Percentiles rank a stretch among this genome's conserved stretches.
Evolutionary conservation across 2,329 filamentous ascomycete genomes (phyloP).

Genomic region (Hypoxylon sp.): DNA sequence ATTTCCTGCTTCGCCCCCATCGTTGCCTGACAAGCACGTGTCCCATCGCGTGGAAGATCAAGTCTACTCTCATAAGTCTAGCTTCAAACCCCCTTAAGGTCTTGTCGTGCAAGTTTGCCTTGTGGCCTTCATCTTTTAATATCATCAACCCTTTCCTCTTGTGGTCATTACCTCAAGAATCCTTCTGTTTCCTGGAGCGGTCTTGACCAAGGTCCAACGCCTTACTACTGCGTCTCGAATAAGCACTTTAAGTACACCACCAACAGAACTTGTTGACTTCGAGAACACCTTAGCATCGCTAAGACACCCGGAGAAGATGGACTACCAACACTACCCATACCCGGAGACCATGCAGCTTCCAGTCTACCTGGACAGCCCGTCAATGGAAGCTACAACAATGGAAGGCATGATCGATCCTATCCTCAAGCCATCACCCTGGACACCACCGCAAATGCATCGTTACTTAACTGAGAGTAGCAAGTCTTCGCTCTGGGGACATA

Average conservation of each 20-base stretch:
- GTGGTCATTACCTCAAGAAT: constrained; percentile 13
- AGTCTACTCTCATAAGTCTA: constrained; percentile 26
- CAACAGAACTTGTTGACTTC: not conserved
- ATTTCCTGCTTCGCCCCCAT: constrained; percentile 31
- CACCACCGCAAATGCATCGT: constrained; percentile 40
- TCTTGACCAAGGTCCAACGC: constrained; percentile 18
- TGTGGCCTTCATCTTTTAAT: constrained; percentile 12
- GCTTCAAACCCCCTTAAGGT: constrained; percentile 12
- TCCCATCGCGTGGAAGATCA: constrained; percentile 26
- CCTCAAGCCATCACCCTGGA: constrained; percentile 42
- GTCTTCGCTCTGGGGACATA: constrained; percentile 39
- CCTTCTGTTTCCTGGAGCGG: not conserved
- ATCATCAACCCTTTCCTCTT: constrained; percentile 14
- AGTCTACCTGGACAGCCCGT: constrained; percentile 21
- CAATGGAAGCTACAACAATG: constrained; percentile 23
- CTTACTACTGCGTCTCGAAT: constrained; percentile 9
- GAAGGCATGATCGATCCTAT: constrained; percentile 41
- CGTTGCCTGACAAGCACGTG: constrained; percentile 30
- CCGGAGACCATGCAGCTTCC: constrained; percentile 27
- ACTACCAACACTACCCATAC: constrained; percentile 33
- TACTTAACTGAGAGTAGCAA: constrained; percentile 44
- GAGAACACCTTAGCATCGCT: not conserved
- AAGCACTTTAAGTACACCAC: constrained; percentile 4
- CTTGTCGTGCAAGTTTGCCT: constrained; percentile 22
- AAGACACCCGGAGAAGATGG: constrained; percentile 25